Base-by-base conservation (phyloP, 306 rosid genomes). In the Rubus idaeus region DNA sequence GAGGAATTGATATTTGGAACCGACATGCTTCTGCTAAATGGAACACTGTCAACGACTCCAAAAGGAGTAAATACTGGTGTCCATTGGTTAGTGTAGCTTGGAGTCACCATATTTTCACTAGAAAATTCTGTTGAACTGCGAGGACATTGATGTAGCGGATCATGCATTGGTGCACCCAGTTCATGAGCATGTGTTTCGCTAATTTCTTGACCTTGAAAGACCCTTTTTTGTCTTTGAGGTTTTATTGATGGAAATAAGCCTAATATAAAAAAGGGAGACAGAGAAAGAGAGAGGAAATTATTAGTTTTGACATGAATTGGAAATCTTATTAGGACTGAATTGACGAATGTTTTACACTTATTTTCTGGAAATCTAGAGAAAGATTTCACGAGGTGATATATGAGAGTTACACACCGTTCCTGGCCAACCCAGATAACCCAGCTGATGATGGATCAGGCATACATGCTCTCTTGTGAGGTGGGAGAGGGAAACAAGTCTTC, bases 171-270 rank as follows among this genome's bases (percentile, higher is more conserved):
- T 37, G 81, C 80, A 74, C 51, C 70, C 42, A 26, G 79, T 68
- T 44, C 82, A 77, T 69, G 58, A 74, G 73, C 62, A 76, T 45
- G 42, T 41, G 39, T 46, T 1, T 71, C 79, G 40, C 75, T 83
- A 68, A 58, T 73, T 76, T 87, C 90, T 88, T 90, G 88, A 85
- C 88, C 89, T 85, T 87, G 93, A 75, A 90, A 87, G 88, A 80
- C 89, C 89, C 60, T 65, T 51, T 63, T 70, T 70, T 39, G 44
- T 66, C 77, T 78, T 51, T 41, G 83, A 75, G 84, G 58, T 20
- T 66, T 70, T 72, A 55, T 80, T 45, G 85, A 76, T 37, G 47
- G 76, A 75, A 46, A 46, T 12, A 49, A 49, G 68, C 71, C 86
- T 85, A 71, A 67, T 23, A 51, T 64, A 71, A 56, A 72, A 71